Percentiles rank a stretch among this genome's conserved stretches.
These are phyloP conservation scores for Tetrapisispora pingtungensis DNA, from an alignment of 805 yeast genomes.

Conservation along the genomic window DNA sequence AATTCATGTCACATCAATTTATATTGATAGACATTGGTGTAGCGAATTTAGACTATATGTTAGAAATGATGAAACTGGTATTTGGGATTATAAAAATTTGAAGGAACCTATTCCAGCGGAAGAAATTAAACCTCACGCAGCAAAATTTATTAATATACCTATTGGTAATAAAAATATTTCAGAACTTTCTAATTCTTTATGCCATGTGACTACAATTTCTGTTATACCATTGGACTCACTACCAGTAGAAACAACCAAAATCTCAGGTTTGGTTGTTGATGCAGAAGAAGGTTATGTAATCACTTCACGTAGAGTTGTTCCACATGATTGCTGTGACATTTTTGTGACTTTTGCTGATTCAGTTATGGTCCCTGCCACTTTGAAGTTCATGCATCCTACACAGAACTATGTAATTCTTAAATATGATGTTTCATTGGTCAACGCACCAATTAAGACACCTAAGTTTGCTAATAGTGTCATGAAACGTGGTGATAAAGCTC, in stretches of 20 bases:
- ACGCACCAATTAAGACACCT: slow-evolving; percentile 65
- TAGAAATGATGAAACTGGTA: slow-evolving; percentile 46
- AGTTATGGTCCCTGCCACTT: slow-evolving; percentile 66
- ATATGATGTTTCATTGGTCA: slow-evolving; percentile 67
- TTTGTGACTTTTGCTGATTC: slow-evolving; percentile 78
- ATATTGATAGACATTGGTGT: slow-evolving; percentile 80
- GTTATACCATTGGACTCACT: slow-evolving; percentile 72
- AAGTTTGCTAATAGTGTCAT: slow-evolving; percentile 45
- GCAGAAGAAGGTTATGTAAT: slow-evolving; percentile 70
- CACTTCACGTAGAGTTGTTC: slow-evolving; percentile 67
- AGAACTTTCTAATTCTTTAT: slow-evolving; percentile 55
- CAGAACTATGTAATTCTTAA: slow-evolving; percentile 76
- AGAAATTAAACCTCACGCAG: slow-evolving; percentile 45
- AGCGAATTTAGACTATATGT: slow-evolving; percentile 60
- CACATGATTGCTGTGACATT: slow-evolving; percentile 68
- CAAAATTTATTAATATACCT: slow-evolving; percentile 63
- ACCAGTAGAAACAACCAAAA: slow-evolving; percentile 48
- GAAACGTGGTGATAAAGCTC: slow-evolving; percentile 62
- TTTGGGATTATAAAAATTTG: slow-evolving; percentile 45
- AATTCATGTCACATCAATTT: slow-evolving; percentile 53
- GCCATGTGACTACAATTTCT: slow-evolving; percentile 51
- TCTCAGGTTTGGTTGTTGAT: slow-evolving; percentile 75
- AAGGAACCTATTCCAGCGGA: slow-evolving; percentile 50
- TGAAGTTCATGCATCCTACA: slow-evolving; percentile 77
- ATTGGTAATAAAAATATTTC: slow-evolving; percentile 44